phyloP scores from a whole-genome alignment of 73 alveolate genomes.

The Paraurostyla sp. region DNA sequence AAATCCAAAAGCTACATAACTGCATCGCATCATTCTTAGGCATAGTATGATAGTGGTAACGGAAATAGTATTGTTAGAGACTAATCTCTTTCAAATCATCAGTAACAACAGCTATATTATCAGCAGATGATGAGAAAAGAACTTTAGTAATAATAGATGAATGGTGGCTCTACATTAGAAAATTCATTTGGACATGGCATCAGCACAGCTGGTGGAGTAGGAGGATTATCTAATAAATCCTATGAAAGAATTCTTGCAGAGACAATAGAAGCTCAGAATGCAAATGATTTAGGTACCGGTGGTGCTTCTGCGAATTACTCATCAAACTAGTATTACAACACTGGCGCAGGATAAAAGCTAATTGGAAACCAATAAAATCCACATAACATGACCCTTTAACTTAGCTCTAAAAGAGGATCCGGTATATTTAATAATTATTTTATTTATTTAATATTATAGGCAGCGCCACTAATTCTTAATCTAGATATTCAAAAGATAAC shows the following conservation, averaged over 20 bases:
- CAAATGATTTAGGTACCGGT: constrained; percentile 34
- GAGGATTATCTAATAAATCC: constrained; percentile 4
- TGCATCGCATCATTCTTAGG: not conserved
- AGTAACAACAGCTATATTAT: not conserved
- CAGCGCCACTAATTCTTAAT: not conserved
- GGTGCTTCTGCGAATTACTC: not conserved
- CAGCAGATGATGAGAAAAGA: constrained; percentile 23
- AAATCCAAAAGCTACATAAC: constrained; percentile 57
- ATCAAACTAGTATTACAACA: not conserved
- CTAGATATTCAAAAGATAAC: not conserved
- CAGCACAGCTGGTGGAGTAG: not conserved
- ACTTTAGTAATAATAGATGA: too few species aligned
- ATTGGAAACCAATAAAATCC: not conserved
- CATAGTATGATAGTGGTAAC: not conserved
- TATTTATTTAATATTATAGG: not conserved
- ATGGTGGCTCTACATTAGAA: constrained; percentile 36
- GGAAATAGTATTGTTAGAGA: not conserved
- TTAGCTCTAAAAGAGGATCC: constrained; percentile 32
- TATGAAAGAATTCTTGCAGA: constrained; percentile 52
- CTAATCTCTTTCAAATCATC: not conserved
- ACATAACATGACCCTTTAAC: constrained; percentile 37
- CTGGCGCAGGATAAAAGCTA: not conserved
- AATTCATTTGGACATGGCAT: constrained; percentile 26
- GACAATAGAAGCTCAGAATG: constrained; percentile 48
- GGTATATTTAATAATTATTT: not conserved